A percentile compares a stretch with the other conserved stretches of the same genome.
Conservation (phyloP, 176 grass and related monocot species). For the Panicum miliaceum region DNA sequence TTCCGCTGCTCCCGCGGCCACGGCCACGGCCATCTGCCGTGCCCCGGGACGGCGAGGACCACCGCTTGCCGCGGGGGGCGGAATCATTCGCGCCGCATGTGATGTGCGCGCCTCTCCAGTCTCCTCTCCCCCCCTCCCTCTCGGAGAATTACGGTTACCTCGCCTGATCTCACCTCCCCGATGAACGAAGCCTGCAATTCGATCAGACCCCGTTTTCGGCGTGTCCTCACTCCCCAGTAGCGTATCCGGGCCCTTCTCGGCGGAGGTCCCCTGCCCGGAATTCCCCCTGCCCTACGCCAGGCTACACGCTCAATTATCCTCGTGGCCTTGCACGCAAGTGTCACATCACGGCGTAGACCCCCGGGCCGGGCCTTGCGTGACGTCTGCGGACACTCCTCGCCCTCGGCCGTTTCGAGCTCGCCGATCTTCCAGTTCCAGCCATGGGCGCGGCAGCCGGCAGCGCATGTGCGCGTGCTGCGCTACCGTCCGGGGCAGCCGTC, state of each 20-base stretch:
- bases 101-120: conserved; percentile 4
- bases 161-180: not conserved
- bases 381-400: not conserved
- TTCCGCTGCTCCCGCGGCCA: conserved; percentile 28
- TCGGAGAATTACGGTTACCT: not conserved
- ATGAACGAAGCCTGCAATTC: not conserved
- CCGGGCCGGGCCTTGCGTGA: not conserved
- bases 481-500: not conserved
- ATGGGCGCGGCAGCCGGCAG: not conserved
- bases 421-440: not conserved
- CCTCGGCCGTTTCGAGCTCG: not conserved
- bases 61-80: not conserved
- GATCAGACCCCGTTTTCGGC: not conserved
- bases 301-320: not conserved
- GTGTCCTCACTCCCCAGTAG: too few relatives aligned
- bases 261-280: not conserved
- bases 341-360: conserved; percentile 27
- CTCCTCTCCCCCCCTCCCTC: too few relatives aligned
- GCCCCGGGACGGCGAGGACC: conserved; percentile 23
- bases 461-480: not conserved
- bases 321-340: not conserved
- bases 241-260: too few relatives aligned
- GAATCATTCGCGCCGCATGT: conserved; percentile 34
- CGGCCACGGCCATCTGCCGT: not conserved
- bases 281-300: too few relatives aligned